Evolutionary conservation across 352 stramenopile genomes (phyloP).

Genomic region (Aphanomyces astaci): DNA sequence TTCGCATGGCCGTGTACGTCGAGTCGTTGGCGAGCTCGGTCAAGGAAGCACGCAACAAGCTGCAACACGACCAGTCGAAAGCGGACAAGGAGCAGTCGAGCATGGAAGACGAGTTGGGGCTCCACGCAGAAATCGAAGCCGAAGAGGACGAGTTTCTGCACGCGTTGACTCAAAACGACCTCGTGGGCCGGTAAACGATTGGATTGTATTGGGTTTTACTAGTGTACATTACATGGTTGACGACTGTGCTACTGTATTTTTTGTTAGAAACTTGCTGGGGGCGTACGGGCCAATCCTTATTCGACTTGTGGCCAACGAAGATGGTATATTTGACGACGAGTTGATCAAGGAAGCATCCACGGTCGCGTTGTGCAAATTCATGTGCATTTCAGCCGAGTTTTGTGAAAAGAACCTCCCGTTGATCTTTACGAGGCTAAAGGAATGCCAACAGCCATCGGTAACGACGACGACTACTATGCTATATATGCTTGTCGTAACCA

Average conservation of each 20-base stretch:
- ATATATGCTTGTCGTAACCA: background rate
- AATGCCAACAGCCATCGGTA: slow-evolving; percentile 45
- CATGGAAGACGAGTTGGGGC: slow-evolving; percentile 91
- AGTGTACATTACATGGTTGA: background rate
- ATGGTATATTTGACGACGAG: slow-evolving; percentile 49
- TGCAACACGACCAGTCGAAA: slow-evolving; percentile 34
- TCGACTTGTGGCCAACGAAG: slow-evolving; percentile 61
- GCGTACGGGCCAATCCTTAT: slow-evolving; percentile 88
- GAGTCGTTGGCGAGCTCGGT: slow-evolving; percentile 83
- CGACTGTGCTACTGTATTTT: background rate
- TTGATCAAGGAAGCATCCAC: slow-evolving; percentile 88
- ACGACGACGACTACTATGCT: too few species aligned
- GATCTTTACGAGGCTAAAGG: slow-evolving; percentile 89
- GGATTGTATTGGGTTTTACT: too few species aligned
- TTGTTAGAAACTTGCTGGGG: slow-evolving; percentile 81
- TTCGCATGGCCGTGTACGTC: slow-evolving; percentile 91
- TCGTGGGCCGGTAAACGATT: slow-evolving; percentile 72
- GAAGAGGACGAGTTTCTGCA: slow-evolving; percentile 90
- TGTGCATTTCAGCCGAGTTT: slow-evolving; percentile 94
- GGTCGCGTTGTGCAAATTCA: slow-evolving; percentile 97
- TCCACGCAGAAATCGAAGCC: slow-evolving; percentile 83
- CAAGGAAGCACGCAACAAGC: slow-evolving; percentile 71
- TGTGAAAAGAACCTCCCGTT: slow-evolving; percentile 94
- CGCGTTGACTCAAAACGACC: slow-evolving; percentile 86
- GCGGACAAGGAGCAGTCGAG: slow-evolving; percentile 19